A percentile compares a stretch with the other conserved stretches of the same genome.
phyloP scores from a whole-genome alignment of 768 basidiomycete species.

The Hericium coralloides region DNA sequence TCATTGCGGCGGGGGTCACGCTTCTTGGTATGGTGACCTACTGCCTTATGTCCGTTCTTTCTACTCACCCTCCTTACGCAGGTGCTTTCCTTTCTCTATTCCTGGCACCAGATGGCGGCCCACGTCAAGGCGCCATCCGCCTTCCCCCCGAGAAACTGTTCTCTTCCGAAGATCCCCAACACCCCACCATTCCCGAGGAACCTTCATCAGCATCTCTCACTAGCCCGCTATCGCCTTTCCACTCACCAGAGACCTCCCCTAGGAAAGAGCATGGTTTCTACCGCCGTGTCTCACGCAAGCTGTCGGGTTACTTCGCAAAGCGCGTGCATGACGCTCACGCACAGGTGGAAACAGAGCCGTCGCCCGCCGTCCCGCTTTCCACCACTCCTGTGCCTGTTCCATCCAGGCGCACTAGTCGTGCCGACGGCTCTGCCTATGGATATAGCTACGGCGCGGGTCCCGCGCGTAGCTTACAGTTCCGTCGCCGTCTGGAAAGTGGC shows the following conservation, averaged over 20 bases:
- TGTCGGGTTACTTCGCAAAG: conserved; percentile 53
- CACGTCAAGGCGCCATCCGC: conserved; percentile 76
- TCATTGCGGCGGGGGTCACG: conserved; percentile 69
- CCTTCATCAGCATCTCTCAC: conserved; percentile 39
- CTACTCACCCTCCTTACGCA: conserved; percentile 17
- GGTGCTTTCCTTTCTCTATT: conserved; percentile 87
- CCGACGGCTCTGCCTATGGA: conserved; percentile 75
- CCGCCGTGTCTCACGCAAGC: conserved; percentile 36
- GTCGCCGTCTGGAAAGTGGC: conserved; percentile 9
- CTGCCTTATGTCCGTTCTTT: not conserved
- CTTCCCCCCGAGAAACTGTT: conserved; percentile 68
- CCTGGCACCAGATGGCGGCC: conserved; percentile 86
- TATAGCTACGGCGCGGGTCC: conserved; percentile 35
- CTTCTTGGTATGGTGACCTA: conserved; percentile 45
- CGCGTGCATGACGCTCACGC: conserved; percentile 35
- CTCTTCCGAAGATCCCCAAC: conserved; percentile 9
- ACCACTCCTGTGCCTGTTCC: conserved; percentile 35
- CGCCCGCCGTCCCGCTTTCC: conserved; percentile 28
- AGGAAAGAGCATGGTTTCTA: not conserved
- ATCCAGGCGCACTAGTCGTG: conserved; percentile 44
- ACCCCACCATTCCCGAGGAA: conserved; percentile 59
- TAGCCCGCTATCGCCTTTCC: conserved; percentile 19
- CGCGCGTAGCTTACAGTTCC: not conserved
- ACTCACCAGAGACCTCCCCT: not conserved
- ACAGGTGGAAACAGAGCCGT: conserved; percentile 5